Conservation (phyloP, 1,284 basidiomycete species). For the Leccinum variabile region DNA sequence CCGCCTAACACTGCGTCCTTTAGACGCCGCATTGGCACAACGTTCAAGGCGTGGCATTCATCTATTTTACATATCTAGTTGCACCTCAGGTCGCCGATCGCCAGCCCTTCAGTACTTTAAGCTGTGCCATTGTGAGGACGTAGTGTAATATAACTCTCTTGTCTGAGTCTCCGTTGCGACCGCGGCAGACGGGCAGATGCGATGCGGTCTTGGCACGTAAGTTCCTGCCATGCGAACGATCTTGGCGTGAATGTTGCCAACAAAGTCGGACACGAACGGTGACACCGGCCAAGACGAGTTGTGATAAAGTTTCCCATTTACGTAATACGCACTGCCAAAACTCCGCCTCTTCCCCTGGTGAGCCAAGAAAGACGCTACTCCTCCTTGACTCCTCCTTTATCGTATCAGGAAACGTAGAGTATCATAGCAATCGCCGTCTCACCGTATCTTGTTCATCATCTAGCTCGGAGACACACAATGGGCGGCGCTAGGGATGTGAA, state of each 20-base stretch:
- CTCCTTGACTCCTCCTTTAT: background rate
- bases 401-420: constrained; percentile 6
- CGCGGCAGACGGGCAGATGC: too few species aligned
- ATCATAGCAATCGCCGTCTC: background rate
- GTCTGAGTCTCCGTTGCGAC: too few species aligned
- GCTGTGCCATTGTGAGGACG: too few species aligned
- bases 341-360: background rate
- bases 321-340: background rate
- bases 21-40: too few species aligned
- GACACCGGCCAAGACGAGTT: too few species aligned
- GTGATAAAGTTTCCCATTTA: background rate
- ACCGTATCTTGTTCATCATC: background rate
- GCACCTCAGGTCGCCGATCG: too few species aligned
- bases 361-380: background rate
- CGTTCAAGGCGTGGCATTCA: too few species aligned
- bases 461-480: constrained; percentile 26
- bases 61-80: too few species aligned
- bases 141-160: too few species aligned
- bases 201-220: background rate
- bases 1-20: too few species aligned
- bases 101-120: too few species aligned
- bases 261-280: background rate
- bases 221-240: background rate
- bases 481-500: constrained; percentile 29
- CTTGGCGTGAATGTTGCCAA: background rate